phyloP scores from a whole-genome alignment of 768 basidiomycete genomes.

The Boletellus ananas region DNA sequence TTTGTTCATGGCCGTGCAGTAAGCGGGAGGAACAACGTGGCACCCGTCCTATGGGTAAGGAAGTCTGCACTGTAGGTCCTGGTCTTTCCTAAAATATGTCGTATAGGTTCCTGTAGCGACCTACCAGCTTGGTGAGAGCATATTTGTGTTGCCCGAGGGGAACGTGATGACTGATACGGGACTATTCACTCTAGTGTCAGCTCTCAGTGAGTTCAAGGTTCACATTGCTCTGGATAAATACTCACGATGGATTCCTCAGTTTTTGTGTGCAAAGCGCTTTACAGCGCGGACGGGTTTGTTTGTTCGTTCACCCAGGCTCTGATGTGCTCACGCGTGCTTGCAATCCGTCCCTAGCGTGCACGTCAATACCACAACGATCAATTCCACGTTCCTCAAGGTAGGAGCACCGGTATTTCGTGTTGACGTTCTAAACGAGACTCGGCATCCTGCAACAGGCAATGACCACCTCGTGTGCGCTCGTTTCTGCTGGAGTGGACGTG shows the following conservation, averaged over 20 bases:
- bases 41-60: slow-evolving; percentile 13
- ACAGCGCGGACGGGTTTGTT: slow-evolving; percentile 2
- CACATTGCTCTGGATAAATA: not conserved
- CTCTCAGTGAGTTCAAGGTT: not conserved
- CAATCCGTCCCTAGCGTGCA: not conserved
- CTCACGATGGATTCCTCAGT: slow-evolving; percentile 5
- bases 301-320: not conserved
- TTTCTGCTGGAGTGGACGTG: slow-evolving; percentile 7
- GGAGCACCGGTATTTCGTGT: not conserved
- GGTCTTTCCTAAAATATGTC: not conserved
- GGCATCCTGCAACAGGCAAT: not conserved
- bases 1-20: slow-evolving; percentile 2
- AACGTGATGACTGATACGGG: not conserved
- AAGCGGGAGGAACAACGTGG: not conserved
- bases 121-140: slow-evolving; percentile 9
- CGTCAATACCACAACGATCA: not conserved
- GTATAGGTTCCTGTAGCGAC: slow-evolving; percentile 1
- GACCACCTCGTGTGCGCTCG: not conserved
- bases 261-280: not conserved
- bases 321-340: not conserved
- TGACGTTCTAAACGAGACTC: not conserved
- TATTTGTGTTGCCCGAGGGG: too few relatives aligned
- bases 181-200: not conserved
- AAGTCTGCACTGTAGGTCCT: not conserved
- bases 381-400: not conserved